Conservation (phyloP, 371 early-diverging fungal genomes). For the Enteropsectra breve region DNA sequence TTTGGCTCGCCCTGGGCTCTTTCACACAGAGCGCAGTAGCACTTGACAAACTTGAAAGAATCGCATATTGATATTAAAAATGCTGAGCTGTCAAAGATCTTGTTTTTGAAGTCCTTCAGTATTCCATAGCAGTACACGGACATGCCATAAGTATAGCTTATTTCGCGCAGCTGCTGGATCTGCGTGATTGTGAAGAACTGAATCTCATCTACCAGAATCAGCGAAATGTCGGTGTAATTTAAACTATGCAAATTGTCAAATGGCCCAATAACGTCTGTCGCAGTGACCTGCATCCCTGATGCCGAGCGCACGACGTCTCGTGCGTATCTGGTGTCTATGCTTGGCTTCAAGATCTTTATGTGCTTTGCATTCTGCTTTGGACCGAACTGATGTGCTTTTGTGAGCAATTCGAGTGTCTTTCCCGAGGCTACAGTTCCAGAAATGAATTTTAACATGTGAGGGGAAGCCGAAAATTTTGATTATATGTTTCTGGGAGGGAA, state of each 20-base stretch:
- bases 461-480: neutral
- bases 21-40: conserved; percentile 11
- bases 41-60: conserved; percentile 10
- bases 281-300: conserved; percentile 26
- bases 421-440: conserved; percentile 30
- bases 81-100: conserved; percentile 24
- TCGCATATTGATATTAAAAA: conserved; percentile 28
- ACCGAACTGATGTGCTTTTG: conserved; percentile 22
- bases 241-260: neutral
- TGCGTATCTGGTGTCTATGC: conserved; percentile 25
- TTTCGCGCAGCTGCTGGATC: conserved; percentile 31
- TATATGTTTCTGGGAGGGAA: neutral
- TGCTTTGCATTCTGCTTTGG: neutral
- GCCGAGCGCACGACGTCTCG: conserved; percentile 21
- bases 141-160: conserved; percentile 10
- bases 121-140: conserved; percentile 39
- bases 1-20: neutral
- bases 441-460: conserved; percentile 12
- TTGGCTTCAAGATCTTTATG: conserved; percentile 31
- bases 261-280: neutral
- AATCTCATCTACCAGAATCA: conserved; percentile 35
- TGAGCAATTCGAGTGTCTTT: conserved; percentile 36
- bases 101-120: conserved; percentile 42
- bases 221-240: conserved; percentile 7
- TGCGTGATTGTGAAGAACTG: conserved; percentile 43